Conservation (phyloP, 1,284 basidiomycete species). For the Ustilago trichophora region DNA sequence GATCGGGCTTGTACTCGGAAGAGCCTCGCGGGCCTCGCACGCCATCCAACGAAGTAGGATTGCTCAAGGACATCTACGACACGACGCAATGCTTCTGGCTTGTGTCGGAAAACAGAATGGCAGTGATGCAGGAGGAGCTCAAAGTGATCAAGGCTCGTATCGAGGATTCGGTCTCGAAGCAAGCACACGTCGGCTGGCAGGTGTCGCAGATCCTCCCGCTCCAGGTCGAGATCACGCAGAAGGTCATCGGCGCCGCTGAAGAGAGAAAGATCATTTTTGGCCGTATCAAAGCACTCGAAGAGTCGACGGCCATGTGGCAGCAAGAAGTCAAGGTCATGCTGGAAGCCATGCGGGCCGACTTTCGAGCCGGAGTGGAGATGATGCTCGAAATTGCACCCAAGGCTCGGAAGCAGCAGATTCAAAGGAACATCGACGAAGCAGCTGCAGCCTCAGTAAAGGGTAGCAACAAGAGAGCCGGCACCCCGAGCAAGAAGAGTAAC, state of each 20-base stretch:
- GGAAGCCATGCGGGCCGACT: constrained; percentile 5
- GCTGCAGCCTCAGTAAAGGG: background rate
- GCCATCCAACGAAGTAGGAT: background rate
- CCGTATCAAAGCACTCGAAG: constrained; percentile 20
- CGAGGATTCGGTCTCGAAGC: background rate
- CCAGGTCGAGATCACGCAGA: constrained; percentile 19
- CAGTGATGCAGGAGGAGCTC: constrained; percentile 18
- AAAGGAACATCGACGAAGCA: background rate
- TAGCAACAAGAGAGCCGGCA: constrained; percentile 7
- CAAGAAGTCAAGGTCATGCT: constrained; percentile 13
- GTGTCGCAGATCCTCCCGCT: constrained; percentile 8
- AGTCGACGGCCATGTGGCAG: constrained; percentile 4
- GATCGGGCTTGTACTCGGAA: too few species aligned
- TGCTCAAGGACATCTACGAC: constrained; percentile 15
- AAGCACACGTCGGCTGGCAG: constrained; percentile 3
- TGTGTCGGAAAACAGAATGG: constrained; percentile 18
- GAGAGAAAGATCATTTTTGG: constrained; percentile 15
- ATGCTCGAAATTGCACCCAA: constrained; percentile 7
- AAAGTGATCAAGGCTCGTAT: background rate
- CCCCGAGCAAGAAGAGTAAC: constrained; percentile 10
- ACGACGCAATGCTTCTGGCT: constrained; percentile 28
- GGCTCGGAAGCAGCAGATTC: background rate
- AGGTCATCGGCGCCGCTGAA: constrained; percentile 10
- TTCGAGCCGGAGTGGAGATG: constrained; percentile 5
- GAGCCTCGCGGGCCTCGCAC: too few species aligned